Percentiles rank a stretch among this genome's conserved stretches.
phyloP scores from a whole-genome alignment of 2,329 filamentous ascomycete species.

The Dactylellina parvicollis region DNA sequence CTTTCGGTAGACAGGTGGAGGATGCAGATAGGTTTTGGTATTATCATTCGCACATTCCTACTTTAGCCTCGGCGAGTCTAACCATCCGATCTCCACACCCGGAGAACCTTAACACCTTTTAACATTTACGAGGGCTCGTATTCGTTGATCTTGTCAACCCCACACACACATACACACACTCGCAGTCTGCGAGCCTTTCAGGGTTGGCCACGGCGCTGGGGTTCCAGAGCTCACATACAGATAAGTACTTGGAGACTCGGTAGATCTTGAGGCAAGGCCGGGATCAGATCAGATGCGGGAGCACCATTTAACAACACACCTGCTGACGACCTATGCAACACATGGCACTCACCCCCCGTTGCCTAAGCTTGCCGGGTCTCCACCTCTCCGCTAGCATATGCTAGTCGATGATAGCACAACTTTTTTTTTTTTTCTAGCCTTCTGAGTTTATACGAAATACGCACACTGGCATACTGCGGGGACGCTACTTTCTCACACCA shows the following conservation, averaged over 20 bases:
- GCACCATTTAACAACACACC: no score
- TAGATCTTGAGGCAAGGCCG: constrained; percentile 23
- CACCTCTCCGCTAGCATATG: not conserved
- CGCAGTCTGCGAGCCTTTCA: no score
- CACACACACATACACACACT: not conserved
- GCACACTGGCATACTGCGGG: not conserved
- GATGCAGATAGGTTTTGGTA: not conserved
- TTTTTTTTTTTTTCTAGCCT: not conserved
- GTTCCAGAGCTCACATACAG: constrained; percentile 30
- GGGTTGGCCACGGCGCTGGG: constrained; percentile 16
- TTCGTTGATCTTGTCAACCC: no score
- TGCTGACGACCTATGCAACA: not conserved
- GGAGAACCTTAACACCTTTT: not conserved
- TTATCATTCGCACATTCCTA: constrained; percentile 29
- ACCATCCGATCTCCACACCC: not conserved
- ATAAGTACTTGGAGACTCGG: no score
- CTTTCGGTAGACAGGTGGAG: not conserved
- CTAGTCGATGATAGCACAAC: not conserved
- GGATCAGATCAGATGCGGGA: not conserved
- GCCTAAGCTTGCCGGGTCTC: not conserved
- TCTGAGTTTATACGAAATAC: no score
- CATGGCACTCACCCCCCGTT: not conserved
- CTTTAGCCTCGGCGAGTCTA: constrained; percentile 36
- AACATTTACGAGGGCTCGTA: constrained; percentile 3
- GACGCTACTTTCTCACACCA: constrained; percentile 15